These are phyloP conservation scores for Rasamsonia emersonii DNA, from an alignment of 2,329 filamentous ascomycete genomes.

Conservation along the genomic window DNA sequence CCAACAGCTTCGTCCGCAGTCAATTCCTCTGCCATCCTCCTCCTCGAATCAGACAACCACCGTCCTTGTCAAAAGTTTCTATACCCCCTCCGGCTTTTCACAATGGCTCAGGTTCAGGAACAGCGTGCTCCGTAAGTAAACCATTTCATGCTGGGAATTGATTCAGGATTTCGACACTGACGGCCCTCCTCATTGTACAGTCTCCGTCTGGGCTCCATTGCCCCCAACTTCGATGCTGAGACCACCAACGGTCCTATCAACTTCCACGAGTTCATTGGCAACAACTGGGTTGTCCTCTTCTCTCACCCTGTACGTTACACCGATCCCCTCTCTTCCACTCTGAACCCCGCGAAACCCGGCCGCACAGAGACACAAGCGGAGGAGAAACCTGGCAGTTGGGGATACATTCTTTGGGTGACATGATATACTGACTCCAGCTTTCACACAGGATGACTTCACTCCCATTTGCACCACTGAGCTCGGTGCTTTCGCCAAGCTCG, in stretches of 20 bases:
- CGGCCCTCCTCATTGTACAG: conserved; percentile 23
- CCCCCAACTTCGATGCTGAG: conserved; percentile 61
- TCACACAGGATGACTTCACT: conserved; percentile 67
- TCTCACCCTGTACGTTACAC: conserved; percentile 46
- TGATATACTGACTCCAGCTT: background rate
- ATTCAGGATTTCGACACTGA: conserved; percentile 7
- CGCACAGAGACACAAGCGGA: background rate
- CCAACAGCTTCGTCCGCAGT: too few relatives aligned
- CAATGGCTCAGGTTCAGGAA: conserved; percentile 31
- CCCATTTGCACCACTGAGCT: conserved; percentile 95
- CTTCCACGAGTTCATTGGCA: conserved; percentile 64
- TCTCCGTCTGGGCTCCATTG: conserved; percentile 57
- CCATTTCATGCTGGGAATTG: background rate
- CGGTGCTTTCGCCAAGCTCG: conserved; percentile 81
- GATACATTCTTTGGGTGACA: background rate
- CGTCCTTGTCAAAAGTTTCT: conserved; percentile 3
- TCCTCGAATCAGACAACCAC: conserved; percentile 4
- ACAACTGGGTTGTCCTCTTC: conserved; percentile 63
- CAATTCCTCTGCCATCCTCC: conserved; percentile 3
- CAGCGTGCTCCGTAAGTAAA: conserved; percentile 34
- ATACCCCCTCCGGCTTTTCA: conserved; percentile 11
- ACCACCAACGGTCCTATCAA: conserved; percentile 59
- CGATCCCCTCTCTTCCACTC: too few relatives aligned
- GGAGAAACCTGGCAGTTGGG: background rate
- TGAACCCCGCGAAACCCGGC: background rate